Conservation (phyloP, 2,329 filamentous ascomycete genomes). For the Colletotrichum orbiculare region DNA sequence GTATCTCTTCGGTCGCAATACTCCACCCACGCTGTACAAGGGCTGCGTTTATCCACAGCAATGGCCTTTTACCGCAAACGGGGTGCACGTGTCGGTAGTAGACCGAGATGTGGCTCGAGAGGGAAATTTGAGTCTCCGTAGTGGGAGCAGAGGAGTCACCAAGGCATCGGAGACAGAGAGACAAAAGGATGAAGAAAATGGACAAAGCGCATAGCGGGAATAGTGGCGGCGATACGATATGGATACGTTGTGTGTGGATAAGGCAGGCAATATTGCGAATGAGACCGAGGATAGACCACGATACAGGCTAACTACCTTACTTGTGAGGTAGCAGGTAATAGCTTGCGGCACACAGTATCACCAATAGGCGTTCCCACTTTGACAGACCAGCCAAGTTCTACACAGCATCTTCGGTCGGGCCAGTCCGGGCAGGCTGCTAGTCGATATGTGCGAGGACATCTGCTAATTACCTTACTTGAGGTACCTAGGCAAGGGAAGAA, state of each 20-base stretch:
- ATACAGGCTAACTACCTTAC: constrained; percentile 13
- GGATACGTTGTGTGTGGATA: constrained; percentile 30
- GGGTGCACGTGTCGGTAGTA: constrained; percentile 34
- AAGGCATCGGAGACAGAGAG: neutral
- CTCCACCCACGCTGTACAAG: constrained; percentile 5
- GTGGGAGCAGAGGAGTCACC: neutral
- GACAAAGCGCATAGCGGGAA: constrained; percentile 21
- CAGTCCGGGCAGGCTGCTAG: no score
- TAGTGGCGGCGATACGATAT: constrained; percentile 34
- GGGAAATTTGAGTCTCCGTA: constrained; percentile 21
- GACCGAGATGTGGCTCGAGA: constrained; percentile 31
- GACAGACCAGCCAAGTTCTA: neutral
- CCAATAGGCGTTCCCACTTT: constrained; percentile 22
- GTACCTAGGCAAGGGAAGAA: neutral
- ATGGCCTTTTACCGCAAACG: constrained; percentile 6
- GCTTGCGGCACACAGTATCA: no score
- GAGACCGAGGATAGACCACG: constrained; percentile 34
- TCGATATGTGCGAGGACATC: no score
- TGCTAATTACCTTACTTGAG: no score
- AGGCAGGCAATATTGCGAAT: constrained; percentile 35
- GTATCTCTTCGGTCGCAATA: neutral
- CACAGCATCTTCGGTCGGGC: no score
- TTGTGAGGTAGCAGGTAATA: no score
- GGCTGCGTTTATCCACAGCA: constrained; percentile 1
- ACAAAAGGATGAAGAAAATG: neutral